Base-by-base conservation (phyloP, 2,329 filamentous ascomycete species). In the Fusarium euwallaceae region DNA sequence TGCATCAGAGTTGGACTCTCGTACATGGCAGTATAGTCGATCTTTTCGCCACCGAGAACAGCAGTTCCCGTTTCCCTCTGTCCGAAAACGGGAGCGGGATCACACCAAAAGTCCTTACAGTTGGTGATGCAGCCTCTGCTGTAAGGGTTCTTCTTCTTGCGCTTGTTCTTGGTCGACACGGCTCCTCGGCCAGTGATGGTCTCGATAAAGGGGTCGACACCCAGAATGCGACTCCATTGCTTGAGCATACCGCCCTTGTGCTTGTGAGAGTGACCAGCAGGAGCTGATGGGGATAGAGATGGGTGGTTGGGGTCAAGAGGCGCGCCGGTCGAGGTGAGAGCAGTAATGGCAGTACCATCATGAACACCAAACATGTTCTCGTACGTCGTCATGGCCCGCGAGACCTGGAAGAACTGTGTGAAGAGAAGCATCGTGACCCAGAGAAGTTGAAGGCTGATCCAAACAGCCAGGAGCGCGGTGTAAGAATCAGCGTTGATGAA, bases 381-480 rank as follows among this genome's bases (percentile, higher is more conserved):
- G 83, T 94, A 98, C 0, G 97, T 99, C 1, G 97, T 99, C 87
- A 97, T 93, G 67, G 95, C 97, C 71, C 95, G 92, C 0, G 95
- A 93, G 61, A 99, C 92, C 81, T 99, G 97, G 61, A 98, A 88
- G 61, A 98, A 91, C 81, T 99, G 97, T 6, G 98, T 97, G 74
- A 95, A 93, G 69, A 98, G 88, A 37, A 99, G 91, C 95, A 99
- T 98, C n/a, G 93, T 92, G 4, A 98, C 94, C 97, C 97, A 99
- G 22, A 94, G 93, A 36, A 98, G 89, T 83, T 99, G 97, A 51
- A 98, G 86, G 3, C 90, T 88, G 8, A 90, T 89, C 97, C 97
- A 99, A 32, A 94, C 84, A 14, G 90, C 90, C 22, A 98, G 87
- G 12, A 97, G 86, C 29, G 98, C 88, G 1, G 94, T 96, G 81